These are phyloP conservation scores for Casuarina equisetifolia DNA, from an alignment of 306 rosid species.

Conservation along the genomic window DNA sequence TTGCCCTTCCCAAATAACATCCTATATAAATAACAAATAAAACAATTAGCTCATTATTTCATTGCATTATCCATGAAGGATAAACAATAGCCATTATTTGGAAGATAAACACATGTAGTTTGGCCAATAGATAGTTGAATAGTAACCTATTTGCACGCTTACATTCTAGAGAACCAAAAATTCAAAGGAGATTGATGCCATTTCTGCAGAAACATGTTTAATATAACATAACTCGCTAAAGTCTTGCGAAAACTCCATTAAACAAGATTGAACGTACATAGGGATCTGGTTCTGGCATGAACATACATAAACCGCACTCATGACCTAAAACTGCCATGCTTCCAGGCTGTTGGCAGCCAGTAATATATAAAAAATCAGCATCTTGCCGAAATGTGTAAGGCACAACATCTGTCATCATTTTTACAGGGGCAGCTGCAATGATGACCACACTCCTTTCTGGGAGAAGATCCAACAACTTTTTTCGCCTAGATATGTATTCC, in stretches of 20 bases:
- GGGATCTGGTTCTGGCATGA: conserved; percentile 83
- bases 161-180: conserved; percentile 3
- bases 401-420: conserved; percentile 97
- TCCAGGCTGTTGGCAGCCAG: conserved; percentile 97
- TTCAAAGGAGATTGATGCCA: not conserved
- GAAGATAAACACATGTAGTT: not conserved
- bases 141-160: not conserved
- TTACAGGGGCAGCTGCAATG: conserved; percentile 85
- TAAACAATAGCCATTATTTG: conserved; percentile 2
- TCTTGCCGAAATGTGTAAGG: conserved; percentile 94
- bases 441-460: conserved; percentile 87
- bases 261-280: conserved; percentile 54
- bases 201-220: conserved; percentile 7
- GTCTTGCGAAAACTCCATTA: conserved; percentile 21
- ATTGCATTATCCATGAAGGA: not conserved
- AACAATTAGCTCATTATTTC: not conserved
- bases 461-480: conserved; percentile 74
- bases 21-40: conserved; percentile 44
- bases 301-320: conserved; percentile 87
- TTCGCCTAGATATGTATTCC: conserved; percentile 76
- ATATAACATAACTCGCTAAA: conserved; percentile 15
- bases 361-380: conserved; percentile 74
- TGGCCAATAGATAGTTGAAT: not conserved
- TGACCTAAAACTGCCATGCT: conserved; percentile 84
- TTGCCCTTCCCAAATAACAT: conserved; percentile 89